A percentile compares a stretch with the other conserved stretches of the same genome.
Conservation (phyloP, 2,329 filamentous ascomycete species). For the Xylariomycetidae sp. region DNA sequence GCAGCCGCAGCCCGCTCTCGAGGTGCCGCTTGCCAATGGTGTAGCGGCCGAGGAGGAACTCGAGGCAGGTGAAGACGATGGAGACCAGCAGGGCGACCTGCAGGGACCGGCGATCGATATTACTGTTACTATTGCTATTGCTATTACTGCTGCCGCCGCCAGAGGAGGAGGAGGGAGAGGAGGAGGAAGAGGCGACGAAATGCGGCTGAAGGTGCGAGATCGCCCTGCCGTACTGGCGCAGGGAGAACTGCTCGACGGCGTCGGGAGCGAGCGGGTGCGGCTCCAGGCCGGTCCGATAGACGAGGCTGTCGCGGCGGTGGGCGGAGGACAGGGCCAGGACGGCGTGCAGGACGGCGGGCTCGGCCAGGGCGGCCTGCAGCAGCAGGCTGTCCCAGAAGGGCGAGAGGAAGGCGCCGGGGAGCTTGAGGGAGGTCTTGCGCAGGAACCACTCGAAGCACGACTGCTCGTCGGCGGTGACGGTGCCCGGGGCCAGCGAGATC, state of each 20-base stretch:
- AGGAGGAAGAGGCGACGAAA: slow-evolving; percentile 19
- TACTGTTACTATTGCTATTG: no score
- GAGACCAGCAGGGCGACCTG: slow-evolving; percentile 35
- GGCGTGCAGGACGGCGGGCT: slow-evolving; percentile 37
- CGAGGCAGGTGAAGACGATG: slow-evolving; percentile 30
- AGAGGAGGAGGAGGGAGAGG: no score
- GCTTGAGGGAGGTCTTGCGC: slow-evolving; percentile 29
- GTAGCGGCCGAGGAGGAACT: slow-evolving; percentile 32
- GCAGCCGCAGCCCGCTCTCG: slow-evolving; percentile 35
- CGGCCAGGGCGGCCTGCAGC: slow-evolving; percentile 29
- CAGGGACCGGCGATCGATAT: slow-evolving; percentile 24
- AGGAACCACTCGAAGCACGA: slow-evolving; percentile 39
- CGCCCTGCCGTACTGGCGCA: slow-evolving; percentile 33
- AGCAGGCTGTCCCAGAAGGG: slow-evolving; percentile 34
- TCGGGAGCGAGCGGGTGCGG: slow-evolving; percentile 5
- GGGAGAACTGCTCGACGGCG: slow-evolving; percentile 18
- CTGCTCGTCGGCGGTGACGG: slow-evolving; percentile 24
- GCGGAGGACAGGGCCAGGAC: slow-evolving; percentile 33
- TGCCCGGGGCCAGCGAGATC: slow-evolving; percentile 5
- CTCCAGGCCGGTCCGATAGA: neutral
- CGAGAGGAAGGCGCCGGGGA: slow-evolving; percentile 32
- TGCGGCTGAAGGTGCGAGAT: slow-evolving; percentile 32
- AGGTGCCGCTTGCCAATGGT: slow-evolving; percentile 35
- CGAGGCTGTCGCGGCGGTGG: slow-evolving; percentile 21
- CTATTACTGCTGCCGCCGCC: no score